Base-by-base conservation (phyloP, 805 yeast genomes). In the Torulaspora indica region DNA sequence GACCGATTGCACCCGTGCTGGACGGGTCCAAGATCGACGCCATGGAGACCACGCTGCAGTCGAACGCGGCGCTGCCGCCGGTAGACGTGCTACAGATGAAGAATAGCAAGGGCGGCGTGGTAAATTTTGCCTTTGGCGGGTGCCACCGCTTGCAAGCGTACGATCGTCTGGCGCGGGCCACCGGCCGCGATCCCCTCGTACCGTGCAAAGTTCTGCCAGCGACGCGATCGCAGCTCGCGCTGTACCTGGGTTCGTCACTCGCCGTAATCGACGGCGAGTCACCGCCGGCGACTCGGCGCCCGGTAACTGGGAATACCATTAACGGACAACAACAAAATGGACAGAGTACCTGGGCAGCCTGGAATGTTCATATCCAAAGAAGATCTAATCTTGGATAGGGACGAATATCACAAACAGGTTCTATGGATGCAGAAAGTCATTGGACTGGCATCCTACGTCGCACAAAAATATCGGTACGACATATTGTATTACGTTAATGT, bases 121-220 rank as follows among this genome's bases (percentile, higher is more conserved):
- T 86, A 20, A 15, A 82, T 57, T 86, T 85, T 64, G 95, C 90
- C 1, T 87, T 87, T 65, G 96, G 95, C 5, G 95, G 95, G 0
- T 87, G 96, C 59, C 96, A 87, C 59, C 66, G 96, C 49, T 82
- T 87, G 53, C 95, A 87, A 61, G 95, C 95, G 0, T 88, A 88
- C 58, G 93, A 86, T 45, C 66, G 73, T 31, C 43, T 60, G 13
- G 72, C 69, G 32, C 68, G 71, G 1, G 74, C 72, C 24, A 51
- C 47, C 3, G 43, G 50, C 10, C 43, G 44, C 32, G 66, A 63
- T 12, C 60, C 64, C 18, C 54, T 74, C 67, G 95, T 88, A 8
- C 80, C 75, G 56, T 82, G 88, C 62, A 82, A 81, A 52, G 57
- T 87, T 7, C 63, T 85, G 25, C 95, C 95, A 1, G 82, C 87